Evolutionary conservation across 2,329 filamentous ascomycete species (phyloP).

Genomic region (Penicillium brevicompactum): DNA sequence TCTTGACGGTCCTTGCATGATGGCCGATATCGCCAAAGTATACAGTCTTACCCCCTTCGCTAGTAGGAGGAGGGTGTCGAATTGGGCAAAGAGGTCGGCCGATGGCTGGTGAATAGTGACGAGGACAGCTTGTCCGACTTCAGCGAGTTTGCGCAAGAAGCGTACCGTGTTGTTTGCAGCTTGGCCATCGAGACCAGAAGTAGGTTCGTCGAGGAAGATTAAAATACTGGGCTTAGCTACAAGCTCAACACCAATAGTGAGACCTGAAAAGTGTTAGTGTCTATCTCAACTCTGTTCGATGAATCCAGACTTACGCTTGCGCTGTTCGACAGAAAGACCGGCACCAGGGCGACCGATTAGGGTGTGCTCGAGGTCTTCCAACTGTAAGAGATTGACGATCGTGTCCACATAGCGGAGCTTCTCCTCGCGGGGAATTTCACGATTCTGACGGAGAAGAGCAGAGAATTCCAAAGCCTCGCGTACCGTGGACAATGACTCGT

Average conservation of each 20-base stretch:
- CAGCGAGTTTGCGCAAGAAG: conserved; percentile 65
- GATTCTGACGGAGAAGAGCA: background rate
- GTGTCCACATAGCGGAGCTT: background rate
- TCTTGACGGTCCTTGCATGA: conserved; percentile 60
- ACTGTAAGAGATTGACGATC: background rate
- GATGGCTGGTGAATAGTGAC: conserved; percentile 68
- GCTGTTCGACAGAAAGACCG: background rate
- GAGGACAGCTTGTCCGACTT: conserved; percentile 65
- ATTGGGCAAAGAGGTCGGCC: conserved; percentile 65
- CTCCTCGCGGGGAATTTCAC: background rate
- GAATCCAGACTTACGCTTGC: background rate
- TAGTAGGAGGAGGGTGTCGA: conserved; percentile 67
- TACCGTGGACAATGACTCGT: background rate
- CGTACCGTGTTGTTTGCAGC: conserved; percentile 65
- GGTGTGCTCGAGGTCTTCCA: background rate
- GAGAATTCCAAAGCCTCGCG: background rate
- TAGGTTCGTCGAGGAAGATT: conserved; percentile 71
- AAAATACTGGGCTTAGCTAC: conserved; percentile 66
- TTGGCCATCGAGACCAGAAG: conserved; percentile 66
- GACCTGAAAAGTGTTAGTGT: no score
- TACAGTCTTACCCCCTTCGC: conserved; percentile 67
- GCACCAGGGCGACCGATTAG: background rate
- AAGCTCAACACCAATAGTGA: conserved; percentile 55
- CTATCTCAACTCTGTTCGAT: no score
- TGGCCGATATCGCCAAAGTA: conserved; percentile 69